Base-by-base conservation (phyloP, 2,329 filamentous ascomycete genomes). In the Epichloe coenophiala region DNA sequence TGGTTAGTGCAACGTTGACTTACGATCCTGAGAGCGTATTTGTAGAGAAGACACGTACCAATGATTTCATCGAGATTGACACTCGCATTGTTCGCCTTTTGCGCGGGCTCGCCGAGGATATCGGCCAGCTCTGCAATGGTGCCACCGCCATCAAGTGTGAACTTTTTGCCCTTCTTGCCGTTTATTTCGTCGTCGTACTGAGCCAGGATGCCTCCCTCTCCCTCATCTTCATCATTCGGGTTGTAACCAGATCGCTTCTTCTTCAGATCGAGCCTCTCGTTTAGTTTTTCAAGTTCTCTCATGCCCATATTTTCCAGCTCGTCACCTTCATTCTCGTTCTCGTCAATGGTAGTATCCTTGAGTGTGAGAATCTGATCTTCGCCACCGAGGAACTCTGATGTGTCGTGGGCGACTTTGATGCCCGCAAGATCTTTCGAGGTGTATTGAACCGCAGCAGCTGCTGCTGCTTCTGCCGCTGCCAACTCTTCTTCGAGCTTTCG, bases 101-200 rank as follows among this genome's bases (percentile, higher is more conserved):
- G 75, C 62, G 71, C 58, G 59, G 76, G 69, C 63, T 78, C 65
- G 62, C 68, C 67, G 38, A 76, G 63, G 39, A 74, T 75, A 54
- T 81, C 78, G 17, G 77, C 70, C 45, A 83, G 72, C 57, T 86
- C 83, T 13, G 78, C 76, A 23, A 72, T 83, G 36, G 80, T 83
- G 3, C 89, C 90, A 54, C 82, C 77, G 2, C 82, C 83, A 64
- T 95, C 88, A 15, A 98, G 72, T 0, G 87, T 95, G 60, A 98
- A 98, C 23, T 78, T 78, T 64, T 94, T 95, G 51, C 77, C 73
- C 70, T 94, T 93, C 68, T 95, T 95, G 50, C 89, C 89, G 37
- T 85, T 80, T 49, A 96, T 94, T 61, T 95, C 91, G 56, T 97
- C 93, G 59, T 97, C 93, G 62, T 98, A 98, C 59, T 98, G 91